phyloP scores from a whole-genome alignment of 306 rosid genomes.

The Quercus wislizeni region DNA sequence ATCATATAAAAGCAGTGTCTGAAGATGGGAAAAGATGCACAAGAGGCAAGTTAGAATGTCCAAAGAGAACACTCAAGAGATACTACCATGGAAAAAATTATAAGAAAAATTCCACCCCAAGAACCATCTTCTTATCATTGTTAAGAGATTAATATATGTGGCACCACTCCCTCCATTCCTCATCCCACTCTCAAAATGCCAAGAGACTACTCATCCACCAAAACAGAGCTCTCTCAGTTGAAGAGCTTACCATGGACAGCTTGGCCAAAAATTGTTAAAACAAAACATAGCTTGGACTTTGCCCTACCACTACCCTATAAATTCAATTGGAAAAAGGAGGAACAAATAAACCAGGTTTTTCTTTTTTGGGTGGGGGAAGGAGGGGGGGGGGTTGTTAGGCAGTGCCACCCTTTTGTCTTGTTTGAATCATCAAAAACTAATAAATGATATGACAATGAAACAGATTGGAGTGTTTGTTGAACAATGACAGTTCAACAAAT shows the following conservation, averaged over 20 bases:
- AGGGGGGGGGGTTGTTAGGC: neutral
- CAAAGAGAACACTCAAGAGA: neutral
- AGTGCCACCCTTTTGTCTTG: no score
- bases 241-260: neutral
- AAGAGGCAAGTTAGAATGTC: neutral
- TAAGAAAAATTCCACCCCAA: neutral
- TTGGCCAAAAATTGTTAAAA: neutral
- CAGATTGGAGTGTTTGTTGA: no score
- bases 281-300: neutral
- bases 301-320: neutral
- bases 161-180: neutral
- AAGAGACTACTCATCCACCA: neutral
- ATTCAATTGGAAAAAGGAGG: neutral
- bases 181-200: neutral
- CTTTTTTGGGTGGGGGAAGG: neutral
- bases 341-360: neutral
- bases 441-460: no score
- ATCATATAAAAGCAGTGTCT: neutral
- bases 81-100: neutral
- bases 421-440: no score
- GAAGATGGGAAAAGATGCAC: neutral
- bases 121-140: neutral
- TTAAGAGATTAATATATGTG: neutral
- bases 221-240: neutral
- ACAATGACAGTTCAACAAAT: no score